Percentiles rank a stretch among this genome's conserved stretches.
Conservation (phyloP, 257 asterid genomes). For the Anisodus acutangulus region DNA sequence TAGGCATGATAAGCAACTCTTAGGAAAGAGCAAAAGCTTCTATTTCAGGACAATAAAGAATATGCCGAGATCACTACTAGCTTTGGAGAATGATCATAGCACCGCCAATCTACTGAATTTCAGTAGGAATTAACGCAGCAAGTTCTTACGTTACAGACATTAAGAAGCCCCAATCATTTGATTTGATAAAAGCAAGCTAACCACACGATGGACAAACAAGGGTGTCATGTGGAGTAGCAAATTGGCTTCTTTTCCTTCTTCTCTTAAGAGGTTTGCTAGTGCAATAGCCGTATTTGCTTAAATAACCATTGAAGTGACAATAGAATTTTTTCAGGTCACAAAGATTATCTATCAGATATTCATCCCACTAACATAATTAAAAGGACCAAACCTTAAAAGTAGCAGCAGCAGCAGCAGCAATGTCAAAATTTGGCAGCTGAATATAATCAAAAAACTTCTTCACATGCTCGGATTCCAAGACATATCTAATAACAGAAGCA, state of each 20-base stretch:
- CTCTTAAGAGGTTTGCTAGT: not conserved
- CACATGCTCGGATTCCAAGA: slow-evolving; percentile 55
- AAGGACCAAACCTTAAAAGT: slow-evolving; percentile 50
- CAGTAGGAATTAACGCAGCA: not conserved
- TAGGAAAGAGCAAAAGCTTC: slow-evolving; percentile 6
- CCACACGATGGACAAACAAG: not conserved
- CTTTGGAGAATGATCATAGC: slow-evolving; percentile 2
- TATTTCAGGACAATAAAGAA: not conserved
- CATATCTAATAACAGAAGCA: slow-evolving; percentile 40
- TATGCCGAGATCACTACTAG: not conserved
- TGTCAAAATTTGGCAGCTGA: slow-evolving; percentile 56
- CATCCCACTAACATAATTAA: slow-evolving; percentile 14
- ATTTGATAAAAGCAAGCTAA: slow-evolving; percentile 1
- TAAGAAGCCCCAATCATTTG: not conserved
- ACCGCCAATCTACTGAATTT: slow-evolving; percentile 4
- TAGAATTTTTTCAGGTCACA: not conserved
- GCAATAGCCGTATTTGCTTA: not conserved
- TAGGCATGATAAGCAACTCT: slow-evolving; percentile 3
- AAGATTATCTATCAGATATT: slow-evolving; percentile 13
- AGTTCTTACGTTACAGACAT: not conserved
- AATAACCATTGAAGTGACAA: not conserved
- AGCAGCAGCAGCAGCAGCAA: slow-evolving; percentile 62
- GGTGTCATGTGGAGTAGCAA: not conserved
- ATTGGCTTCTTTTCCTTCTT: slow-evolving; percentile 16
- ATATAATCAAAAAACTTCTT: slow-evolving; percentile 55